Percentiles rank a stretch among this genome's conserved stretches.
Evolutionary conservation across 208 protist species (phyloP).

Genomic region (Histomonas meleagridis): DNA sequence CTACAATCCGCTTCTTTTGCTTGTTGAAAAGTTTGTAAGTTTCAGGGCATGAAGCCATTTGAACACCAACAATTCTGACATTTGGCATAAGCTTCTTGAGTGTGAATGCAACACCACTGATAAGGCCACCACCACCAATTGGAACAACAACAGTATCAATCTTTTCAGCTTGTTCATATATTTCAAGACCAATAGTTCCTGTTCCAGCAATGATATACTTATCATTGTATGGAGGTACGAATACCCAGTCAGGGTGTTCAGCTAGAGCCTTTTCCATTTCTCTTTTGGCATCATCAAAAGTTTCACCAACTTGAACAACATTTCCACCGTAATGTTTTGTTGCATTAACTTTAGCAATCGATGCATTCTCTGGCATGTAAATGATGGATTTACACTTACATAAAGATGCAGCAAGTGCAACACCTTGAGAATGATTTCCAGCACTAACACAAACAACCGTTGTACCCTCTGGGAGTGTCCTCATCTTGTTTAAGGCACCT

Average conservation of each 20-base stretch:
- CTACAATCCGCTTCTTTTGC: background rate
- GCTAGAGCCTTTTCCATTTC: slow-evolving; percentile 41
- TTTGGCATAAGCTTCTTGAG: background rate
- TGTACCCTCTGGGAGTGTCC: slow-evolving; percentile 51
- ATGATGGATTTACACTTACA: slow-evolving; percentile 59
- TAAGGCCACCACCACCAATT: slow-evolving; percentile 30
- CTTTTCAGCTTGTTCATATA: background rate
- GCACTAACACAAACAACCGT: slow-evolving; percentile 67
- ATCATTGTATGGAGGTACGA: slow-evolving; percentile 75
- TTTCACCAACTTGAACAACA: slow-evolving; percentile 47
- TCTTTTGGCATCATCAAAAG: slow-evolving; percentile 49
- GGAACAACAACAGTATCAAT: background rate
- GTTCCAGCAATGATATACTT: slow-evolving; percentile 67
- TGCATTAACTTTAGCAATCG: slow-evolving; percentile 59
- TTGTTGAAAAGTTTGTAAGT: background rate
- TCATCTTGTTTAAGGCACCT: slow-evolving; percentile 63
- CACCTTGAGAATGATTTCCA: slow-evolving; percentile 72
- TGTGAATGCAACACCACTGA: background rate
- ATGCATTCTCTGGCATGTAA: slow-evolving; percentile 66
- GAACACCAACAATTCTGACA: background rate
- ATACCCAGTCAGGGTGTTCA: slow-evolving; percentile 55
- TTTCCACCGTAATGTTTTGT: slow-evolving; percentile 40
- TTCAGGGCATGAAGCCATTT: background rate
- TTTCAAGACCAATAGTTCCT: slow-evolving; percentile 52
- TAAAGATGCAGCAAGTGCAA: slow-evolving; percentile 62